phyloP scores from a whole-genome alignment of 495 filamentous ascomycete species.

The Aspergillus hancockii region DNA sequence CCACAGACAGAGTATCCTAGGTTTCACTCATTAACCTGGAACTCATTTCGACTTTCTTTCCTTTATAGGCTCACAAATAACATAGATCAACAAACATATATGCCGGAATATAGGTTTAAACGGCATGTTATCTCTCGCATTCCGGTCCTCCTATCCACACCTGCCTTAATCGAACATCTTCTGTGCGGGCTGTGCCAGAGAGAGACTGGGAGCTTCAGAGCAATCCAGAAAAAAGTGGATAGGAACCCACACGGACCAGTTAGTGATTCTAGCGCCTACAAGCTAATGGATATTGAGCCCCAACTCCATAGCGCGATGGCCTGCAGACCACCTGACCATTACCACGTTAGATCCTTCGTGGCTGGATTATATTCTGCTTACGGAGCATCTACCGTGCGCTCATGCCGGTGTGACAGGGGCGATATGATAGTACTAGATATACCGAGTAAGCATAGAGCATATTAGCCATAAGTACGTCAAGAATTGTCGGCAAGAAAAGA shows the following conservation, averaged over 20 bases:
- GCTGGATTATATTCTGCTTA: too few relatives aligned
- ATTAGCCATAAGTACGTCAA: neutral
- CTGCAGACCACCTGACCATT: neutral
- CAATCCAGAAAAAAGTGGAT: neutral
- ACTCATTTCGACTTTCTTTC: neutral
- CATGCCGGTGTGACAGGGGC: too few relatives aligned
- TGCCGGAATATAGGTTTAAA: too few relatives aligned
- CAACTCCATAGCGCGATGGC: conserved; percentile 7
- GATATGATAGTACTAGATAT: too few relatives aligned
- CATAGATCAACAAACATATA: neutral
- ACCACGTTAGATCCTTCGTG: neutral
- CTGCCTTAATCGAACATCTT: neutral
- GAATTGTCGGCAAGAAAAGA: neutral
- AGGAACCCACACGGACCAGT: conserved; percentile 2
- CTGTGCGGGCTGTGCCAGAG: too few relatives aligned
- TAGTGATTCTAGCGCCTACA: conserved; percentile 5
- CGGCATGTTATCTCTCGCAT: too few relatives aligned
- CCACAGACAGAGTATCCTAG: neutral
- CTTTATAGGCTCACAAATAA: too few relatives aligned
- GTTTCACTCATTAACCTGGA: neutral
- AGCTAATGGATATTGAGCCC: conserved; percentile 5
- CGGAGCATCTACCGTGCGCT: too few relatives aligned
- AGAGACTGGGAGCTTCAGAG: neutral
- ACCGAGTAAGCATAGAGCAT: too few relatives aligned
- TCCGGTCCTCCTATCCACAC: neutral